These are phyloP conservation scores for Saxophila tyrrhenica DNA, from an alignment of 495 filamentous ascomycete genomes.

Conservation along the genomic window DNA sequence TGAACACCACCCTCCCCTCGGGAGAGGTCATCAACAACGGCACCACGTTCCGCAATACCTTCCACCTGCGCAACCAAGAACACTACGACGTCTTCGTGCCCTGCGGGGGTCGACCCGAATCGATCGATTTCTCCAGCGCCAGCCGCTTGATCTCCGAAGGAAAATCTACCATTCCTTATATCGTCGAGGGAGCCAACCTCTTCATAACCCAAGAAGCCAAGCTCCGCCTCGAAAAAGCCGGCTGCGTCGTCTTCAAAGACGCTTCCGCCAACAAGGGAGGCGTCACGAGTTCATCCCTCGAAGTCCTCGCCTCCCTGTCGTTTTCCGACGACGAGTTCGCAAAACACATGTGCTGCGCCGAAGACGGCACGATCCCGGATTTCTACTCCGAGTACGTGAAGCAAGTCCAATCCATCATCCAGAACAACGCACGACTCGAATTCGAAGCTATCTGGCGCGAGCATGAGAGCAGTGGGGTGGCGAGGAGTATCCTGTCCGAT, in stretches of 20 bases:
- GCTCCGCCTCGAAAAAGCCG: slow-evolving; percentile 83
- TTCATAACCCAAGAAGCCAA: slow-evolving; percentile 99
- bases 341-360: slow-evolving; percentile 81
- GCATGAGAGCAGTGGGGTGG: slow-evolving; percentile 64
- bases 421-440: slow-evolving; percentile 79
- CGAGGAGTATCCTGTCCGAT: slow-evolving; percentile 77
- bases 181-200: slow-evolving; percentile 94
- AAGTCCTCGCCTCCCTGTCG: slow-evolving; percentile 85
- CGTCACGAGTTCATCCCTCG: slow-evolving; percentile 94
- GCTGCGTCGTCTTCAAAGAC: slow-evolving; percentile 92
- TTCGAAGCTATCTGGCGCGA: slow-evolving; percentile 98
- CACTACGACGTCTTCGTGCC: slow-evolving; percentile 86
- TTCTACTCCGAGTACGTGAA: slow-evolving; percentile 93
- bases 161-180: slow-evolving; percentile 78
- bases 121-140: slow-evolving; percentile 81
- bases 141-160: slow-evolving; percentile 72
- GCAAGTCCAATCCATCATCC: slow-evolving; percentile 78
- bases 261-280: slow-evolving; percentile 98
- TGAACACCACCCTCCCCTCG: slow-evolving; percentile 68
- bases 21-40: slow-evolving; percentile 85
- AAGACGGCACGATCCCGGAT: slow-evolving; percentile 63
- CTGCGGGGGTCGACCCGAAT: slow-evolving; percentile 92
- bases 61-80: slow-evolving; percentile 68
- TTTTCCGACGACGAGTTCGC: slow-evolving; percentile 84
- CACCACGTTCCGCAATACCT: slow-evolving; percentile 91